Evolutionary conservation across 129 eudicot genomes (phyloP).

Genomic region (Calendula officinalis): DNA sequence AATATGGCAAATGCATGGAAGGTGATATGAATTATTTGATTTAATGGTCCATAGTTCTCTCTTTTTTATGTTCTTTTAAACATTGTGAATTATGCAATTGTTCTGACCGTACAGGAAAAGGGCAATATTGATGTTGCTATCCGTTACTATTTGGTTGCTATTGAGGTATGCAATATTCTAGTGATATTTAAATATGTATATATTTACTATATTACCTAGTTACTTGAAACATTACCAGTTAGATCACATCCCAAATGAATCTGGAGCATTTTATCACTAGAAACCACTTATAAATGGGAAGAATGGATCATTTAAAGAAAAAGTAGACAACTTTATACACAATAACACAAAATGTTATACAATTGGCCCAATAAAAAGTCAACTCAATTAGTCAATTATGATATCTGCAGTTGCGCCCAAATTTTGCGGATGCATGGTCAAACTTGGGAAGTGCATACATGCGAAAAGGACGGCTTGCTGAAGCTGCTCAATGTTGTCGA

Average conservation of each 20-base stretch:
- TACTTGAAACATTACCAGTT: neutral
- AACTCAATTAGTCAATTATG: neutral
- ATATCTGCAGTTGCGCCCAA: slow-evolving; percentile 84
- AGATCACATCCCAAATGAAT: slow-evolving; percentile 1
- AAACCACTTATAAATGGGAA: slow-evolving; percentile 4
- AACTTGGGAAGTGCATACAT: slow-evolving; percentile 97
- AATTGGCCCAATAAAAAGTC: too few relatives aligned
- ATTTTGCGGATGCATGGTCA: slow-evolving; percentile 99
- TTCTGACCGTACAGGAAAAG: slow-evolving; percentile 58
- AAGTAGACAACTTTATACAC: neutral
- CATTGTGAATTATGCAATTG: neutral
- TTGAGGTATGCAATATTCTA: slow-evolving; percentile 60
- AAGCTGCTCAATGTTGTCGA: slow-evolving; percentile 96
- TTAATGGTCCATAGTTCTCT: neutral
- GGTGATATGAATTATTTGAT: slow-evolving; percentile 35
- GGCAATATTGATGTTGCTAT: slow-evolving; percentile 95
- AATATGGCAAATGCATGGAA: slow-evolving; percentile 99
- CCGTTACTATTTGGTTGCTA: slow-evolving; percentile 81
- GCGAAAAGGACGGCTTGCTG: slow-evolving; percentile 86
- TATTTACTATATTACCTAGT: slow-evolving; percentile 1
- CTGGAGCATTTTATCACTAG: neutral
- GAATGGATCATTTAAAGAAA: neutral
- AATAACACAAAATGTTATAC: neutral
- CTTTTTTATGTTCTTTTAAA: neutral
- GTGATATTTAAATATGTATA: neutral